Evolutionary conservation across 345 rosid species (phyloP).

Genomic region (Acer negundo): DNA sequence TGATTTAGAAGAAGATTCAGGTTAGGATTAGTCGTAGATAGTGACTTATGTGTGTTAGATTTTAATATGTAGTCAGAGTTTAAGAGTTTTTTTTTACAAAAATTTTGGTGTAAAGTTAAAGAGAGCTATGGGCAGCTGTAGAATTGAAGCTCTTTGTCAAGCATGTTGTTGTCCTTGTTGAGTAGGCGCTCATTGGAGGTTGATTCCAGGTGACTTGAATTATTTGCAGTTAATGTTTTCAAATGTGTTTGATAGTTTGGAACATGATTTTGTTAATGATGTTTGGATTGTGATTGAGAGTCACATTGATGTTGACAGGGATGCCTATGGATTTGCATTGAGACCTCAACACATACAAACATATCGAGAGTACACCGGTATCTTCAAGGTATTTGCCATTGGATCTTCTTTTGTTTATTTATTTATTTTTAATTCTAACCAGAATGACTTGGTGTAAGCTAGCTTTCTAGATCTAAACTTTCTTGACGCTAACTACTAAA

Average conservation of each 20-base stretch:
- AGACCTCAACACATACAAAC: constrained; percentile 92
- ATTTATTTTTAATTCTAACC: not conserved
- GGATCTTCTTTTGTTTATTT: not conserved
- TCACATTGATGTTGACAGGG: constrained; percentile 42
- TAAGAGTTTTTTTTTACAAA: constrained; percentile 14
- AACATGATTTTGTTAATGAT: not conserved
- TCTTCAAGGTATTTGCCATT: constrained; percentile 55
- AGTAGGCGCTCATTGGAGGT: constrained; percentile 90
- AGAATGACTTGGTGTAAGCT: not conserved
- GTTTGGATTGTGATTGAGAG: not conserved
- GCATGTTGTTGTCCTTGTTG: constrained; percentile 96
- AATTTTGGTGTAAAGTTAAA: constrained; percentile 32
- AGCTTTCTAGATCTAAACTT: not conserved
- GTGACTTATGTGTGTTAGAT: not conserved
- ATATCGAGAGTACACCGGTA: constrained; percentile 65
- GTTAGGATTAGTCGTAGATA: not conserved
- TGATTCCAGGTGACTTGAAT: constrained; percentile 72
- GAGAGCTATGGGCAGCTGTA: constrained; percentile 71
- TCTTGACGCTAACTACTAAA: not conserved
- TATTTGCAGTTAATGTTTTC: not conserved
- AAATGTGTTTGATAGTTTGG: not conserved
- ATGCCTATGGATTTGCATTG: constrained; percentile 88
- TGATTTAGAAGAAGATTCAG: not conserved
- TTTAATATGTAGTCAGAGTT: constrained; percentile 21
- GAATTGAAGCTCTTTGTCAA: constrained; percentile 52